Conservation (phyloP, 352 stramenopile species). For the Ochromonadaceae sp. region DNA sequence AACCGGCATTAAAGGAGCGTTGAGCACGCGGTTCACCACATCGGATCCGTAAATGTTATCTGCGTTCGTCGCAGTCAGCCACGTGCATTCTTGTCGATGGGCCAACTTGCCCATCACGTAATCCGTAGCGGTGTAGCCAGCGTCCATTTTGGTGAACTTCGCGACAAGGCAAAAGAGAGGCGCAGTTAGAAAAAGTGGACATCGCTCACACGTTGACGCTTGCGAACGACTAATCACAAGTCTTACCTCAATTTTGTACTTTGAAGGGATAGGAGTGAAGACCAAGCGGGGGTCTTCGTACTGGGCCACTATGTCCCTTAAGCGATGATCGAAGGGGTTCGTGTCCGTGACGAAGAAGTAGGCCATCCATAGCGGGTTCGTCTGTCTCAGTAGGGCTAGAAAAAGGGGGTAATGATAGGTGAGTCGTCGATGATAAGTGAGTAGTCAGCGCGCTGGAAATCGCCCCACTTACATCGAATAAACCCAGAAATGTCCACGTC, state of each 20-base stretch:
- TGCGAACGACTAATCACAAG: no score
- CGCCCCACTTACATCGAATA: no score
- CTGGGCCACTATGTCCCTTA: not conserved
- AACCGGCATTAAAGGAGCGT: not conserved
- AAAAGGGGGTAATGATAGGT: no score
- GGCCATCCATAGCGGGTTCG: not conserved
- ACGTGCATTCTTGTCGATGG: not conserved
- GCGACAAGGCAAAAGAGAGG: no score
- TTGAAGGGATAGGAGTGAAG: not conserved
- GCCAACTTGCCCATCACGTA: not conserved
- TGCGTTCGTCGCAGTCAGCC: not conserved
- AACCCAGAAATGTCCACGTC: no score
- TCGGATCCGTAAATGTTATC: not conserved
- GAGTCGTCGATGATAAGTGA: no score
- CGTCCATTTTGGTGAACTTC: not conserved
- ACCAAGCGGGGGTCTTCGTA: not conserved
- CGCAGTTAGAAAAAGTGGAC: no score
- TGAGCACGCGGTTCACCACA: not conserved
- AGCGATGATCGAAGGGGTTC: not conserved
- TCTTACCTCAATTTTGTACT: no score
- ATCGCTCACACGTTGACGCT: no score
- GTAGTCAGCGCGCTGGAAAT: no score
- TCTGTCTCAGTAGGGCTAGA: not conserved
- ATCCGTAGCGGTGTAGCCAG: not conserved
- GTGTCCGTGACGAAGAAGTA: not conserved